Conservation (phyloP, 768 basidiomycete genomes). For the Lactarius psammicola region DNA sequence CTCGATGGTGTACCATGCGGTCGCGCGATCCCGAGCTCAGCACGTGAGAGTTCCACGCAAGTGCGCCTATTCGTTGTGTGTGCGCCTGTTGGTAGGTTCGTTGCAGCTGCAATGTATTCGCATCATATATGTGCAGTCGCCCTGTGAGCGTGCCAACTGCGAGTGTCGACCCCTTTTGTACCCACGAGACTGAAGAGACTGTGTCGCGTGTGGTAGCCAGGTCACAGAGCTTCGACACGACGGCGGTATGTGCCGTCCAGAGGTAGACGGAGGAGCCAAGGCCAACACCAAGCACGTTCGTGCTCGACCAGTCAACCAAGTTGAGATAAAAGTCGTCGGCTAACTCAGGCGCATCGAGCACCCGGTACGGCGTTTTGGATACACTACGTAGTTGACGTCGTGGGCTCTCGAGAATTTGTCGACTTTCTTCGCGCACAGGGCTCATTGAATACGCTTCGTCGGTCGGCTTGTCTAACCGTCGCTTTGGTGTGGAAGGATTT, state of each 20-base stretch:
- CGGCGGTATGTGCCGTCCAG: conserved; percentile 94
- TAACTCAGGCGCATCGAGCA: conserved; percentile 94
- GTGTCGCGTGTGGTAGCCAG: conserved; percentile 60
- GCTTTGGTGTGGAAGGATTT: conserved; percentile 54
- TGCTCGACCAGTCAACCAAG: conserved; percentile 94
- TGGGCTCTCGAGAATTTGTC: conserved; percentile 80
- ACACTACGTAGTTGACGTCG: conserved; percentile 77
- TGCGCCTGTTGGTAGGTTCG: conserved; percentile 88
- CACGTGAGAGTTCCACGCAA: conserved; percentile 91
- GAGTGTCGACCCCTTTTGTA: conserved; percentile 85
- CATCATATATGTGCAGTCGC: conserved; percentile 91
- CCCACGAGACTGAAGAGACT: conserved; percentile 91
- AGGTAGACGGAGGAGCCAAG: conserved; percentile 91
- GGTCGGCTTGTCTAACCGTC: conserved; percentile 75
- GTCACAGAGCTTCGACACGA: conserved; percentile 90
- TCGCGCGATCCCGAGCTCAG: conserved; percentile 91
- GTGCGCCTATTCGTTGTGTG: conserved; percentile 82
- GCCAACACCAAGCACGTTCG: conserved; percentile 93
- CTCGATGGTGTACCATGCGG: conserved; percentile 86
- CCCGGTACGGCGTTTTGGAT: conserved; percentile 94
- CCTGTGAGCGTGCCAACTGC: conserved; percentile 94
- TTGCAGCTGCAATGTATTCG: conserved; percentile 65
- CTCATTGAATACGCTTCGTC: conserved; percentile 89
- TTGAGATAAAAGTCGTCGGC: conserved; percentile 99
- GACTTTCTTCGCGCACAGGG: conserved; percentile 82